Evolutionary conservation across 495 filamentous ascomycete species (phyloP), one percentile per base, ranked within the genome.

Genomic region (Annulohypoxylon stygium): DNA sequence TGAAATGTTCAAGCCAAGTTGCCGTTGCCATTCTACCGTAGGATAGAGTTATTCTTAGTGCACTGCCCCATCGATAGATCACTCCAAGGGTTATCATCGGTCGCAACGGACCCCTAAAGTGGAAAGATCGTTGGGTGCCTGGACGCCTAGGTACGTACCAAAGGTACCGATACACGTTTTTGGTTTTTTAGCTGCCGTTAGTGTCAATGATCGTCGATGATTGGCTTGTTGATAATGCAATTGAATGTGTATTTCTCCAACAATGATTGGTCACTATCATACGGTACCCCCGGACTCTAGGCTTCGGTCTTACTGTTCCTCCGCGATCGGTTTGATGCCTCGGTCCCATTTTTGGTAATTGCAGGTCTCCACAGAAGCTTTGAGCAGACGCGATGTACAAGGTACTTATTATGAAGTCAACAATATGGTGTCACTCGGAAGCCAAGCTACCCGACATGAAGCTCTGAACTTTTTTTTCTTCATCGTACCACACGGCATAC

Each of bases 361-460:
- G 14, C 16, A n/a, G 16, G 36, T 66, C 71, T 61, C 71, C 66
- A 74, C 71, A 65, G 37, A 30, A 73, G 66, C 61, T 74, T 50
- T 23, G 23, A 9, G 45, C 11, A 30, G 36, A 39, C 30, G 37
- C 26, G 16, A 50, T 48, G 55, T 47, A 20, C 43, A 26, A n/a
- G 50, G 50, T 54, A 30, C 47, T 16, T 39, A 54, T 26, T n/a
- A 51, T 51, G 54, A 67, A 59, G 58, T 72, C 51, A 67, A 59
- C 18, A 72, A 66, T 58, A 54, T 74, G 50, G 62, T 68, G 63
- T 70, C 72, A 70, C 63, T 34, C 72, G 72, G 72, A 70, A 63
- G 63, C 45, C 36, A 67, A 64, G 41, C 59, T 53, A 67, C n/a
- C 72, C 72, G 72, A 51, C 14, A 59, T 58, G 55, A 54, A 36